phyloP scores from a whole-genome alignment of 2,329 filamentous ascomycete species.

The Colletotrichum viniferum region DNA sequence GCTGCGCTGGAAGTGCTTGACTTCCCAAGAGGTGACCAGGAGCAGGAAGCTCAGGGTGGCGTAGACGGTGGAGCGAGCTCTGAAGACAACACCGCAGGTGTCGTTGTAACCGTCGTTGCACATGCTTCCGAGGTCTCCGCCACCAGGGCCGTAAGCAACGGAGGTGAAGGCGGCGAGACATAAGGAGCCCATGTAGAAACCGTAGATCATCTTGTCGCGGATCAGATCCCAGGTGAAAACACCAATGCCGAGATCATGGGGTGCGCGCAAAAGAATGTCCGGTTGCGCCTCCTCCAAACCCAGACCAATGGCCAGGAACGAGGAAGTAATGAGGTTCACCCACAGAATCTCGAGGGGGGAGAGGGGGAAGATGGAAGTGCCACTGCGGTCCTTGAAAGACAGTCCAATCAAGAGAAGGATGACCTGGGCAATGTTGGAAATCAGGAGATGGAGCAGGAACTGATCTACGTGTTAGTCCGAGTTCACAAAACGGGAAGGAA shows the following conservation, averaged over 20 bases:
- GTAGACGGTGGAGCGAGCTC: conserved; percentile 71
- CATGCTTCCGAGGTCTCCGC: conserved; percentile 52
- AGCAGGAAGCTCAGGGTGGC: conserved; percentile 71
- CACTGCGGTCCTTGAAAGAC: conserved; percentile 65
- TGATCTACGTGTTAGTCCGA: conserved; percentile 26
- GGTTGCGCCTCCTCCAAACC: conserved; percentile 72
- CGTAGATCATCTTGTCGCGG: conserved; percentile 70
- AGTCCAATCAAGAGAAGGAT: conserved; percentile 71
- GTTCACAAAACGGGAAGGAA: conserved; percentile 8
- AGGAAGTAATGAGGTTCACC: conserved; percentile 78
- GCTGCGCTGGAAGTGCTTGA: conserved; percentile 72
- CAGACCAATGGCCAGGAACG: conserved; percentile 72
- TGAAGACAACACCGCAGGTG: conserved; percentile 62
- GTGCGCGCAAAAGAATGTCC: conserved; percentile 70
- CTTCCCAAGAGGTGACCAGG: conserved; percentile 74
- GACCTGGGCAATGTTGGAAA: conserved; percentile 74
- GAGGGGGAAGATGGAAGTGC: conserved; percentile 70
- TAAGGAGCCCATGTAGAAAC: conserved; percentile 65
- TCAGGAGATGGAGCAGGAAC: conserved; percentile 69
- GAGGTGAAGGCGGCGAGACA: conserved; percentile 66
- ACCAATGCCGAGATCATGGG: conserved; percentile 62
- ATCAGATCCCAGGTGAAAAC: conserved; percentile 70
- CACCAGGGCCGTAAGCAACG: conserved; percentile 60
- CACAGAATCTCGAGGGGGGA: conserved; percentile 77
- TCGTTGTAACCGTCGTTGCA: conserved; percentile 62